Evolutionary conservation across 2,329 filamentous ascomycete genomes (phyloP).

Genomic region (Alternaria atra): DNA sequence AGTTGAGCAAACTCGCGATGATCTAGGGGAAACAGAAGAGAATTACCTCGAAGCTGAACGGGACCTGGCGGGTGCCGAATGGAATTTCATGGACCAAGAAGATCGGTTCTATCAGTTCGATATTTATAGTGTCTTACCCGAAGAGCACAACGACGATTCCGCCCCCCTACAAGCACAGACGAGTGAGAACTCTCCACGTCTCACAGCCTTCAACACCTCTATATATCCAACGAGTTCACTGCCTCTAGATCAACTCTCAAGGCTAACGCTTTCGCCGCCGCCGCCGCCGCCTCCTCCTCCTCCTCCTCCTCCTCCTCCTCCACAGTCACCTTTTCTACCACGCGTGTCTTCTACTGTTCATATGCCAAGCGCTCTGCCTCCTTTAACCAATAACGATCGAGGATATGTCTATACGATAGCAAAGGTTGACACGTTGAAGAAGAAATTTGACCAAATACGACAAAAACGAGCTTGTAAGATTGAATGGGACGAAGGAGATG

Average conservation of each 20-base stretch:
- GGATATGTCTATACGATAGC: neutral
- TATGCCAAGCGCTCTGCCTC: too few species aligned
- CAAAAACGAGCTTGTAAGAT: neutral
- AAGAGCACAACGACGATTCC: neutral
- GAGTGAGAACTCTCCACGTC: too few species aligned
- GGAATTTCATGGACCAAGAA: constrained; percentile 30
- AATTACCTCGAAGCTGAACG: constrained; percentile 27
- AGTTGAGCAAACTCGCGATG: constrained; percentile 19
- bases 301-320: too few species aligned
- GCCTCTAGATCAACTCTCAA: neutral
- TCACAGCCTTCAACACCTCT: too few species aligned
- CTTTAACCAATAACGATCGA: neutral
- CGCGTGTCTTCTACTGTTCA: too few species aligned
- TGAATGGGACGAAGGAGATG: neutral
- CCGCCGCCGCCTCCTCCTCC: neutral
- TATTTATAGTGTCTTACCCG: constrained; percentile 6
- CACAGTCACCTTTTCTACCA: too few species aligned
- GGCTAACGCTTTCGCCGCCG: constrained; percentile 3
- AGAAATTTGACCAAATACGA: neutral
- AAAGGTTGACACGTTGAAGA: neutral
- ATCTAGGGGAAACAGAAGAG: constrained; percentile 28
- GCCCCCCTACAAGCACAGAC: too few species aligned
- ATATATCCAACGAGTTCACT: neutral
- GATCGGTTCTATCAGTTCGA: constrained; percentile 31
- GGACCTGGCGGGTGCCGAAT: constrained; percentile 25